Conservation (phyloP, 768 basidiomycete genomes). For the Collybia sordida region DNA sequence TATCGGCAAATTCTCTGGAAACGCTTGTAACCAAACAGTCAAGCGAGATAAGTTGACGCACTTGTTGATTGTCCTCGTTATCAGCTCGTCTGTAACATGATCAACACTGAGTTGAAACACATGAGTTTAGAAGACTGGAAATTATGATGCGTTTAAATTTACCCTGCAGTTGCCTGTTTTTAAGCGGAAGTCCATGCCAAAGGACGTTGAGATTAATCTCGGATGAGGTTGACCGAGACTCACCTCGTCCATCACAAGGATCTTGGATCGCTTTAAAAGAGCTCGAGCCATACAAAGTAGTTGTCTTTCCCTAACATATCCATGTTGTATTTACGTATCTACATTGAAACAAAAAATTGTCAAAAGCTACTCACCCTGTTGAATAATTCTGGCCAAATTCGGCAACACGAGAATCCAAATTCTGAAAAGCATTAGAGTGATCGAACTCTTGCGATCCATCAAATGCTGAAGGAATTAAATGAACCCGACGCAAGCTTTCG, state of each 20-base stretch:
- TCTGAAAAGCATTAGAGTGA: conserved; percentile 75
- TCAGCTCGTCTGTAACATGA: conserved; percentile 87
- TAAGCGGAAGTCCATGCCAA: conserved; percentile 6
- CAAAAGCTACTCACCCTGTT: conserved; percentile 54
- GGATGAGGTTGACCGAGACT: not conserved
- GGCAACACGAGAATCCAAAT: conserved; percentile 70
- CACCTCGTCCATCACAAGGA: conserved; percentile 86
- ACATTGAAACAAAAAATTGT: not conserved
- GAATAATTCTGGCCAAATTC: conserved; percentile 92
- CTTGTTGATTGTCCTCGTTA: conserved; percentile 79
- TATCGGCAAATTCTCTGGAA: conserved; percentile 70
- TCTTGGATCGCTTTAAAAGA: conserved; percentile 69
- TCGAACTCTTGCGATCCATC: conserved; percentile 46
- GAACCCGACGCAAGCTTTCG: conserved; percentile 81
- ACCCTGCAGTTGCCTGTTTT: conserved; percentile 67
- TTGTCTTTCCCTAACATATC: conserved; percentile 62
- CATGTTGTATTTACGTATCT: not conserved
- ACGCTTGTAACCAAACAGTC: not conserved
- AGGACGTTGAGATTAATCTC: not conserved
- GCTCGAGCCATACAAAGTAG: conserved; percentile 85
- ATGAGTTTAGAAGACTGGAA: not conserved
- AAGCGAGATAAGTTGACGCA: conserved; percentile 31
- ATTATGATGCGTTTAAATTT: not conserved
- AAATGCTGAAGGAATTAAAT: conserved; percentile 62
- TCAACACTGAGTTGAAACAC: conserved; percentile 52